Conservation (phyloP, 768 basidiomycete genomes). For the Tylopilus felleus region DNA sequence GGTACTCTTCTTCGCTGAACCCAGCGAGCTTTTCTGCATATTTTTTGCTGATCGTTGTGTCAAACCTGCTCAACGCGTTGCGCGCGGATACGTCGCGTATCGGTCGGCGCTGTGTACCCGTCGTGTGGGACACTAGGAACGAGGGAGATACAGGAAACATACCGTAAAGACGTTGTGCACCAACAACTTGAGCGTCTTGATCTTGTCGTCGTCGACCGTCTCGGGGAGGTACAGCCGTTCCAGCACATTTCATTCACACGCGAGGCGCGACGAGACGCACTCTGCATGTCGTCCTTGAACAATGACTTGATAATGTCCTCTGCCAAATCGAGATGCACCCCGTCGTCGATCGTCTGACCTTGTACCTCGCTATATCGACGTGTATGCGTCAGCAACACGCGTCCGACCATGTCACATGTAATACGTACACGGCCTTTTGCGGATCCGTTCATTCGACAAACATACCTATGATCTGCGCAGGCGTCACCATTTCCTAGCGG, state of each 20-base stretch:
- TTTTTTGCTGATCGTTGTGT: constrained; percentile 61
- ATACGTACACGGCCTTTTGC: constrained; percentile 51
- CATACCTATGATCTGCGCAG: constrained; percentile 72
- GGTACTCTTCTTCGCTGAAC: constrained; percentile 69
- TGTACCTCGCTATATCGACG: constrained; percentile 36
- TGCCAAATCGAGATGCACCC: constrained; percentile 56
- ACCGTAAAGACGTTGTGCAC: constrained; percentile 40
- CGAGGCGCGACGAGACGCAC: constrained; percentile 42
- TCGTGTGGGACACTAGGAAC: neutral
- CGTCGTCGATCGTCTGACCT: constrained; percentile 37
- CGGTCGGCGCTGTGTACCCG: constrained; percentile 49
- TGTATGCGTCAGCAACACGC: neutral
- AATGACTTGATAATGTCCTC: constrained; percentile 46
- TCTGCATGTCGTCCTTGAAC: constrained; percentile 47
- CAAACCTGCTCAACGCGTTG: constrained; percentile 73
- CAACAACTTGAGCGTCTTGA: constrained; percentile 59
- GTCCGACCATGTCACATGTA: neutral
- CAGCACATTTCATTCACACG: neutral
- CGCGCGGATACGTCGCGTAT: constrained; percentile 54
- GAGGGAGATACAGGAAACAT: neutral
- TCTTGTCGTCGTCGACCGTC: constrained; percentile 63
- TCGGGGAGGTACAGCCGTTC: constrained; percentile 66
- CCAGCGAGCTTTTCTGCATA: constrained; percentile 67
- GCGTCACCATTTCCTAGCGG: constrained; percentile 68
- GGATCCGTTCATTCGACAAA: constrained; percentile 90